Evolutionary conservation across 1,139 yeast species (phyloP).

Genomic region (Saccharomycopsis phalli): DNA sequence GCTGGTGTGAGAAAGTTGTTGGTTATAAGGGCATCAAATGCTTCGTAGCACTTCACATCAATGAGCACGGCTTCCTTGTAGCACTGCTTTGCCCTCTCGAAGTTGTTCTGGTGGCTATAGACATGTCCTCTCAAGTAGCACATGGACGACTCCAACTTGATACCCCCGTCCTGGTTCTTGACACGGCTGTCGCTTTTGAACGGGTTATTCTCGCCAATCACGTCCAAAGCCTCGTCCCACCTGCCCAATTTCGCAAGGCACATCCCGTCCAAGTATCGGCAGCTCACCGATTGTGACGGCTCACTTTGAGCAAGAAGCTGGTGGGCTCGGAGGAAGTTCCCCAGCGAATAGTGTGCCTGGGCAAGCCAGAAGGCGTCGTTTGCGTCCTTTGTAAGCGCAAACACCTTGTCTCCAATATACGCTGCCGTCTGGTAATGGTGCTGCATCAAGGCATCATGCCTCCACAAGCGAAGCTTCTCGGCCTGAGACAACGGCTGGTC

Average conservation of each 20-base stretch:
- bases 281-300: conserved; percentile 38
- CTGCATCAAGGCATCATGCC: conserved; percentile 89
- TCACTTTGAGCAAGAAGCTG: conserved; percentile 39
- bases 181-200: conserved; percentile 36
- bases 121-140: conserved; percentile 80
- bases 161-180: conserved; percentile 60
- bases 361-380: conserved; percentile 97
- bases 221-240: conserved; percentile 85
- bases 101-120: conserved; percentile 74
- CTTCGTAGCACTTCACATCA: conserved; percentile 91
- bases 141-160: conserved; percentile 78
- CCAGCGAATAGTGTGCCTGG: conserved; percentile 70
- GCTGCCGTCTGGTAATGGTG: conserved; percentile 90
- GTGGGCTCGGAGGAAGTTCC: conserved; percentile 73
- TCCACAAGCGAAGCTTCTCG: conserved; percentile 80
- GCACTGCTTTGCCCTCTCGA: conserved; percentile 80
- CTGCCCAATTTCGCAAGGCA: conserved; percentile 65
- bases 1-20: conserved; percentile 73
- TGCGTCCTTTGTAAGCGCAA: conserved; percentile 66
- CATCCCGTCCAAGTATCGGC: conserved; percentile 75
- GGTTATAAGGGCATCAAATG: conserved; percentile 69
- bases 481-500: conserved; percentile 59
- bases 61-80: conserved; percentile 79
- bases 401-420: conserved; percentile 84
- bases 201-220: conserved; percentile 80